Conservation (phyloP, 1,284 basidiomycete genomes). For the Puccinia hordei region DNA sequence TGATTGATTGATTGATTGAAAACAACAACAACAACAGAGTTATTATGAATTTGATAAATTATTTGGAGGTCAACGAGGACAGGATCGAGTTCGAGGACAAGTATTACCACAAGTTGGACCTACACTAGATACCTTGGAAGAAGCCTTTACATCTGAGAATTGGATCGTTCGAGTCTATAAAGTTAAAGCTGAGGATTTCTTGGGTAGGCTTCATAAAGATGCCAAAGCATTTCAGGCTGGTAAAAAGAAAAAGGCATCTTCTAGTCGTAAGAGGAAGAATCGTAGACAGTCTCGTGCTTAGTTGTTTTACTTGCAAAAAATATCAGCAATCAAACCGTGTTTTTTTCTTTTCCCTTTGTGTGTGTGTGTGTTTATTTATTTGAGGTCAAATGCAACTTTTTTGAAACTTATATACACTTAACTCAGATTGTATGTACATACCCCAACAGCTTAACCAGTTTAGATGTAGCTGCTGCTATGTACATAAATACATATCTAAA, state of each 20-base stretch:
- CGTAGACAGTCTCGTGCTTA: constrained; percentile 46
- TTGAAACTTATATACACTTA: too few species aligned
- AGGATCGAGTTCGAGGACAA: constrained; percentile 82
- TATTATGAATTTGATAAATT: constrained; percentile 76
- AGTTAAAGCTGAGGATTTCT: constrained; percentile 89
- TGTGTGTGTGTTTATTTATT: too few species aligned
- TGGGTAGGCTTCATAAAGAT: constrained; percentile 82
- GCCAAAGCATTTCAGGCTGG: constrained; percentile 82
- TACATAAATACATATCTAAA: too few species aligned
- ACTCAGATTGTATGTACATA: too few species aligned
- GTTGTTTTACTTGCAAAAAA: not conserved
- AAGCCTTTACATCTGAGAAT: constrained; percentile 95
- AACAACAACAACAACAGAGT: too few species aligned
- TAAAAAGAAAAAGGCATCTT: constrained; percentile 86
- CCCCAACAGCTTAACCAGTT: too few species aligned
- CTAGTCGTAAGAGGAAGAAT: constrained; percentile 70
- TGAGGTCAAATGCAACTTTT: too few species aligned
- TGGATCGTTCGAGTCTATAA: constrained; percentile 97
- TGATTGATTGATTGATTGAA: too few species aligned
- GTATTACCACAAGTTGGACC: constrained; percentile 74
- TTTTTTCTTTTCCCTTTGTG: too few species aligned
- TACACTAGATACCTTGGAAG: constrained; percentile 85
- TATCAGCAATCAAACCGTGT: too few species aligned
- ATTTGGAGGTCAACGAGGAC: constrained; percentile 73
- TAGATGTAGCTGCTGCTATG: too few species aligned